Conservation (phyloP, 2,329 filamentous ascomycete species). For the Sarocladiaceae sp. region DNA sequence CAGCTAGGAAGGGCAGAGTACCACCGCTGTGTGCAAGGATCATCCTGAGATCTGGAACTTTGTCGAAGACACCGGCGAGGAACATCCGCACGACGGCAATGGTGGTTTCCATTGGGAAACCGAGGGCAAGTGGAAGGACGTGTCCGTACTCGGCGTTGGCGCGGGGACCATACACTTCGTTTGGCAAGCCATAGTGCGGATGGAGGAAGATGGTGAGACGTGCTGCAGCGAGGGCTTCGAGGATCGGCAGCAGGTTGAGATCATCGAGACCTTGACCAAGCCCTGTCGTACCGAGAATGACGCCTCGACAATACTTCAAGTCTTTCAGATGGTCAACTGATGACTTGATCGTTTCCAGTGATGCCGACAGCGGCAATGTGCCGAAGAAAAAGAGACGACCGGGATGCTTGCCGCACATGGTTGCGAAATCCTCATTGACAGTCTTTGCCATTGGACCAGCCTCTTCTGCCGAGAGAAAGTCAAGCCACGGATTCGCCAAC, state of each 20-base stretch:
- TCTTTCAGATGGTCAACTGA: slow-evolving; percentile 60
- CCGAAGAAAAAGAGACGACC: slow-evolving; percentile 79
- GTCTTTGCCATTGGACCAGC: slow-evolving; percentile 58
- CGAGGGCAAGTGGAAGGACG: slow-evolving; percentile 78
- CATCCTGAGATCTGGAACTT: slow-evolving; percentile 64
- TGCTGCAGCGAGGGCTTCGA: slow-evolving; percentile 62
- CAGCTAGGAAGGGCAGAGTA: slow-evolving; percentile 83
- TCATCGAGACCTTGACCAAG: slow-evolving; percentile 81
- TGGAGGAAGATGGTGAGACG: slow-evolving; percentile 75
- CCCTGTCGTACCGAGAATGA: slow-evolving; percentile 83
- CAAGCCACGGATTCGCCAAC: slow-evolving; percentile 90
- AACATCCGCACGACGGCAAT: slow-evolving; percentile 87
- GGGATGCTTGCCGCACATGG: slow-evolving; percentile 61
- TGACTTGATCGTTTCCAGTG: slow-evolving; percentile 54
- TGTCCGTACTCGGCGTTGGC: slow-evolving; percentile 72
- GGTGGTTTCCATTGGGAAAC: slow-evolving; percentile 89
- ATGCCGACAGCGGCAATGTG: slow-evolving; percentile 71
- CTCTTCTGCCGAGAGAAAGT: slow-evolving; percentile 64
- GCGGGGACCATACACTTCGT: slow-evolving; percentile 72
- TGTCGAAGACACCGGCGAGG: slow-evolving; percentile 79
- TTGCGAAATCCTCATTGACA: slow-evolving; percentile 76
- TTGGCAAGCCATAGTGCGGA: slow-evolving; percentile 85
- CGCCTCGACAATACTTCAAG: slow-evolving; percentile 70
- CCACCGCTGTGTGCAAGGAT: slow-evolving; percentile 86
- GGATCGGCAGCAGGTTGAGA: slow-evolving; percentile 65